Base-by-base conservation (phyloP, 164 flowering plant species). In the Brasenia schreberi region DNA sequence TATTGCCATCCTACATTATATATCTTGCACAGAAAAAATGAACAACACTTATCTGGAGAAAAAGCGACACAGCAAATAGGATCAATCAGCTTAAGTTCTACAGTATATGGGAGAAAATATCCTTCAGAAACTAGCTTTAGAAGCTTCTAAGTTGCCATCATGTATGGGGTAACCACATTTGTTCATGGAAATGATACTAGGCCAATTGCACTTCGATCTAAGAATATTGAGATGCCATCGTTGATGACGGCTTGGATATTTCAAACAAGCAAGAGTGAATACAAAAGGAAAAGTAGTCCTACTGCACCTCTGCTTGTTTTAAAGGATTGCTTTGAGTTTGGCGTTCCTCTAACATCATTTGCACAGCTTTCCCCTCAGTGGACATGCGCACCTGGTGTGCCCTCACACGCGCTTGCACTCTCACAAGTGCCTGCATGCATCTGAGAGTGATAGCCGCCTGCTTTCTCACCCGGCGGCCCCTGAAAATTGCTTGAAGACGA, bases 331-430 rank as follows among this genome's bases (percentile, higher is more conserved):
- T 80, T 59, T 85, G 67, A 76, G 75, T 80, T 3, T 92, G 89
- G 14, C 56, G 85, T 62, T 83, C 87, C 45, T 85, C 73, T 0
- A 94, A 76, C 65, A 87, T 6, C 68, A 77, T 66, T 76, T 94
- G 99, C 42, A 94, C 92, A 64, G 96, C 97, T 71, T 91, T 89
- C 0, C 99, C 99, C 59, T 94, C 97, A 0, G 80, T 71, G 5
- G 99, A 91, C 96, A 94, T 87, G 52, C 97, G 66, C 19, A 91
- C 97, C 7, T 88, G 90, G 5, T 96, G 89, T 19, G 97, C 97
- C 72, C 99, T 75, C 5, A 89, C 86, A 6, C 93, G 80, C 14
- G 96, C 96, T 70, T 89, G 96, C 63, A 89, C 93, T 45, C 96
- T 84, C 70, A 89, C 96, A 12, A 87, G 87, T 42, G 96, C 96